Evolutionary conservation across 2,329 filamentous ascomycete species (phyloP).

Genomic region (Basipetospora chlamydospora): DNA sequence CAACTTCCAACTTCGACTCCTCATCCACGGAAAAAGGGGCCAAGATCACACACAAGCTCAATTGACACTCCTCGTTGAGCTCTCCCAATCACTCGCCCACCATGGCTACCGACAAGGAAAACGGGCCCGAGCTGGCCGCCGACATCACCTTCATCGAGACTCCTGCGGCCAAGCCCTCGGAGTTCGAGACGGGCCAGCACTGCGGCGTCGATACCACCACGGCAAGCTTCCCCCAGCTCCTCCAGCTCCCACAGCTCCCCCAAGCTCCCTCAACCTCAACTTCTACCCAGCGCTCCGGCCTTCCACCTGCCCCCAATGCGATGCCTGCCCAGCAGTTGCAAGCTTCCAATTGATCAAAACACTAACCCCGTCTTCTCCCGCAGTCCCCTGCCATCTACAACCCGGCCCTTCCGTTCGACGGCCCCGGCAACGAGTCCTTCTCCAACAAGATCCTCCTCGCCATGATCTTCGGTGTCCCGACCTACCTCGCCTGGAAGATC

Average conservation of each 20-base stretch:
- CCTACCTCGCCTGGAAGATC: conserved; percentile 69
- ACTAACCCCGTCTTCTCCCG: conserved; percentile 11
- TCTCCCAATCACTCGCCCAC: background rate
- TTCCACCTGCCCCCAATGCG: background rate
- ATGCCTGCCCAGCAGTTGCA: too few species aligned
- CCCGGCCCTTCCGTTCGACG: conserved; percentile 83
- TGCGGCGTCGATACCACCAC: conserved; percentile 27
- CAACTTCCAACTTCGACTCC: background rate
- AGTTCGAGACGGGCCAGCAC: conserved; percentile 59
- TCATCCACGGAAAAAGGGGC: background rate
- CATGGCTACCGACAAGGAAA: conserved; percentile 6
- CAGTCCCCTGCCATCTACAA: conserved; percentile 87
- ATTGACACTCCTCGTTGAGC: too few species aligned
- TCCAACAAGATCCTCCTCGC: conserved; percentile 65
- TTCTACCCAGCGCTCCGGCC: conserved; percentile 12
- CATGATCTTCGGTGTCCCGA: conserved; percentile 56
- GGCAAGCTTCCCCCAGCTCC: conserved; percentile 18
- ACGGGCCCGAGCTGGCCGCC: conserved; percentile 13
- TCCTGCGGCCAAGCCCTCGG: conserved; percentile 27
- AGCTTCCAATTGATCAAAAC: background rate
- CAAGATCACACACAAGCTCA: background rate
- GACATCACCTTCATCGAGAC: conserved; percentile 29
- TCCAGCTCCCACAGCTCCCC: background rate
- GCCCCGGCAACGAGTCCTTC: conserved; percentile 71
- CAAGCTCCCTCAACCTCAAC: background rate